A percentile compares a stretch with the other conserved stretches of the same genome.
Conservation (phyloP, 257 asterid genomes). For the Petunia secreta region DNA sequence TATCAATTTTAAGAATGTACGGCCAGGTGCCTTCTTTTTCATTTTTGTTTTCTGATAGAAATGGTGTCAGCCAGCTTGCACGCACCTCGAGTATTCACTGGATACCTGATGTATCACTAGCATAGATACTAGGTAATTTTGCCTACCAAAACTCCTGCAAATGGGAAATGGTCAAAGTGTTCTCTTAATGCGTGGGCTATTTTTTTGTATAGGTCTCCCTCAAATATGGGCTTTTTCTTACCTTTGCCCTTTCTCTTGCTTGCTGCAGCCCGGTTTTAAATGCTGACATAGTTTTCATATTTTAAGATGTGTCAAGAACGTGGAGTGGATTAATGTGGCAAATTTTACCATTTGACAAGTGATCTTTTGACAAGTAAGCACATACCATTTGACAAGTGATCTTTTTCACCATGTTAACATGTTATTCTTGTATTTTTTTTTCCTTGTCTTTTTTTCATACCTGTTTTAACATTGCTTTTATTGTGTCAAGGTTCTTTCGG, state of each 20-base stretch:
- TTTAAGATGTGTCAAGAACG: neutral
- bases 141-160: neutral
- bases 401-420: no score
- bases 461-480: no score
- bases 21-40: neutral
- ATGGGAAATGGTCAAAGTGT: neutral
- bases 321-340: neutral
- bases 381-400: no score
- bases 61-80: neutral
- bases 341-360: no score
- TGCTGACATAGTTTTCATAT: neutral
- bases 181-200: neutral
- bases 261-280: neutral
- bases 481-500: no score
- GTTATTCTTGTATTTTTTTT: no score
- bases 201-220: neutral
- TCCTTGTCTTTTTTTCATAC: no score
- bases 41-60: neutral
- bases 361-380: no score
- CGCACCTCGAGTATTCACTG: neutral
- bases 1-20: constrained; percentile 10
- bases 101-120: neutral
- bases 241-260: neutral
- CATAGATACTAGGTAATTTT: neutral
- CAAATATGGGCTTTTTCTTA: neutral